A percentile compares a stretch with the other conserved stretches of the same genome.
Evolutionary conservation across 1,284 basidiomycete species (phyloP).

Genomic region (Macrocystidia cucumis): DNA sequence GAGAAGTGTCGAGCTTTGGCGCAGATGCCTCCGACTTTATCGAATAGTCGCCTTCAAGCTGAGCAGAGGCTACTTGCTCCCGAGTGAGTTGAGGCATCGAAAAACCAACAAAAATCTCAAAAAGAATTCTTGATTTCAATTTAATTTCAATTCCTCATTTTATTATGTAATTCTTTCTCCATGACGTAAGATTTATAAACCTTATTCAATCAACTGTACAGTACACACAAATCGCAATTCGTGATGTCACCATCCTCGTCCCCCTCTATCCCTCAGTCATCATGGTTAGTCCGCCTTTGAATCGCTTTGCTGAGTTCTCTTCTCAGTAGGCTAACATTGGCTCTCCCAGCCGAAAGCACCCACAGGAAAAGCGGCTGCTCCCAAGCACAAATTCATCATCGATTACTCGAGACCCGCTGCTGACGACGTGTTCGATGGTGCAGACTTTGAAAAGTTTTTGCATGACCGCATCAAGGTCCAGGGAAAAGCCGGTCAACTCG

Average conservation of each 20-base stretch:
- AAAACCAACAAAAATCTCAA: no score
- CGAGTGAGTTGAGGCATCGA: slow-evolving; percentile 49
- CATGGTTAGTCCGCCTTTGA: slow-evolving; percentile 60
- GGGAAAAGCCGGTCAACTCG: slow-evolving; percentile 78
- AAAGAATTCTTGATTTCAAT: no score
- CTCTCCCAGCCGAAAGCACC: slow-evolving; percentile 58
- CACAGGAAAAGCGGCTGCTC: slow-evolving; percentile 59
- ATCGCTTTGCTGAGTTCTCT: slow-evolving; percentile 85
- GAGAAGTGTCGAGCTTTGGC: slow-evolving; percentile 86
- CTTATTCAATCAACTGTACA: slow-evolving; percentile 32
- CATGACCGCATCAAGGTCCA: slow-evolving; percentile 91
- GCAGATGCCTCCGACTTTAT: slow-evolving; percentile 75
- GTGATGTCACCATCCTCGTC: slow-evolving; percentile 4
- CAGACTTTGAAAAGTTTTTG: slow-evolving; percentile 75
- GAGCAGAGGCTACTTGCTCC: slow-evolving; percentile 64
- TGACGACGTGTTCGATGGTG: slow-evolving; percentile 89
- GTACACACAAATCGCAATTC: slow-evolving; percentile 18
- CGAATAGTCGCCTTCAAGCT: slow-evolving; percentile 70
- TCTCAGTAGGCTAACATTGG: slow-evolving; percentile 83
- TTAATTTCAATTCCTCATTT: slow-evolving; percentile 1
- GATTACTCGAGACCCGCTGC: slow-evolving; percentile 92
- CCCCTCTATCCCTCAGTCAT: slow-evolving; percentile 20
- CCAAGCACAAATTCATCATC: slow-evolving; percentile 89
- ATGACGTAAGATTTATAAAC: no score
- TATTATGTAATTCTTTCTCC: not conserved